These are phyloP conservation scores for Nematodospora valgi DNA, from an alignment of 805 yeast genomes.

Conservation along the genomic window DNA sequence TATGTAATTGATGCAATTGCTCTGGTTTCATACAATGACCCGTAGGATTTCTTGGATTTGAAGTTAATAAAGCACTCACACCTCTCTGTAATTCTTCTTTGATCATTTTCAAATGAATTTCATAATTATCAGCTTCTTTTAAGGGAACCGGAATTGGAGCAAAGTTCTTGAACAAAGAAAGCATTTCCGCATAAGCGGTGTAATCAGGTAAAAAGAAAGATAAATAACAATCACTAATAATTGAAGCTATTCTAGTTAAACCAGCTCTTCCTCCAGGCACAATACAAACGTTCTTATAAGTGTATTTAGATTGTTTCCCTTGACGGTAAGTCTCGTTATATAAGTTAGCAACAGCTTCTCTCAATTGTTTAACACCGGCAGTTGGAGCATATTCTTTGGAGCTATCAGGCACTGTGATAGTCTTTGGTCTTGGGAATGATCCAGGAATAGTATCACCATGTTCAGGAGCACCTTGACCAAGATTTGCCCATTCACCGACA, in stretches of 20 bases:
- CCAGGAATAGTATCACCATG: conserved; percentile 58
- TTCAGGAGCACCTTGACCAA: conserved; percentile 67
- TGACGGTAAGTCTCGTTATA: conserved; percentile 54
- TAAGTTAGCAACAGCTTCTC: conserved; percentile 56
- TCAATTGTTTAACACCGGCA: conserved; percentile 50
- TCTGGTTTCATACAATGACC: conserved; percentile 49
- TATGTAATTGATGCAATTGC: conserved; percentile 48
- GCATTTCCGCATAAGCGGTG: conserved; percentile 65
- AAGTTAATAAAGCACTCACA: conserved; percentile 54
- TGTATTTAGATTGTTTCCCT: conserved; percentile 48
- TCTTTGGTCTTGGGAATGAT: conserved; percentile 50
- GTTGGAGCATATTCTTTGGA: conserved; percentile 60
- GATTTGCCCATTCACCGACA: conserved; percentile 50
- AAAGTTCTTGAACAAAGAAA: conserved; percentile 58
- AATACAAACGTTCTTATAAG: conserved; percentile 57
- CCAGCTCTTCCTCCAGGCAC: conserved; percentile 69
- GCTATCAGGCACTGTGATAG: conserved; percentile 44
- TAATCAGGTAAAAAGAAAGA: conserved; percentile 62
- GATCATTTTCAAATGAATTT: conserved; percentile 50
- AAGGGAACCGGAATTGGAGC: conserved; percentile 63
- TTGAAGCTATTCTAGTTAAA: conserved; percentile 58
- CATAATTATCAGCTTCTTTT: conserved; percentile 54
- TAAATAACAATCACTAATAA: conserved; percentile 54
- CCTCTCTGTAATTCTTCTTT: conserved; percentile 53
- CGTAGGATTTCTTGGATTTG: conserved; percentile 63